Base-by-base conservation (phyloP, 1,284 basidiomycete genomes). In the Amylostereum areolatum region DNA sequence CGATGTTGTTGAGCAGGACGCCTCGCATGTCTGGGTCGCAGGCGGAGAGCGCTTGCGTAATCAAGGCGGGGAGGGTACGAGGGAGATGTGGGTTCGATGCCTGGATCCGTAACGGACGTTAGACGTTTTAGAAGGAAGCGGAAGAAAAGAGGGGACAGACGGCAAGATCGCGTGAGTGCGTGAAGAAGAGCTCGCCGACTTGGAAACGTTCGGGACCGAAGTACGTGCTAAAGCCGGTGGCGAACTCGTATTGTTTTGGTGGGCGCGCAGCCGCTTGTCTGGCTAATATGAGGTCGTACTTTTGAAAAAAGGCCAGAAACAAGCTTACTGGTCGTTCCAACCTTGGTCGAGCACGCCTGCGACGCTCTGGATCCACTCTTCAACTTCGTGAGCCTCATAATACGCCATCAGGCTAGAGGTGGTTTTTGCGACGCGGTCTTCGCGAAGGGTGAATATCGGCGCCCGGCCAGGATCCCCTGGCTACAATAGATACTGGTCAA, bases 1-100 rank as follows among this genome's bases (percentile, higher is more conserved):
- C 94, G 48, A 99, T 86, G 64, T 99, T 98, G 59, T 86, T 81
- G 60, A 96, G 80, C 18, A 99, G 81, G 9, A 90, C 84, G 46
- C 92, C 85, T 25, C 95, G 88, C 46, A 97, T 74, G 63, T 99
- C 97, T 2, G 90, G 85, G 59, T 99, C 97, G 65, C 91, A 93
- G 12, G 87, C 78, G 56, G 83, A 78, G 53, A 99, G 76, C 0
- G 92, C 84, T 52, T 89, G 83, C 50, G 81, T 78, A 42, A 97
- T 86, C 30, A 98, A 74, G 18, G 81, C 72, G 2, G 90, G 83
- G 32, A 97, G 77, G 12, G 85, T 82, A 72, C 84, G 84, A 40
- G 89, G 81, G 52, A 89, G 69, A 64, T 80, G 76, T 54, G 81
- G 72, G 62, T 85, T 87, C 47, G 80, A 74, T 11, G 77, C 75